These are phyloP conservation scores for Dipodascus geniculatus DNA, from an alignment of 805 yeast genomes.

Conservation along the genomic window DNA sequence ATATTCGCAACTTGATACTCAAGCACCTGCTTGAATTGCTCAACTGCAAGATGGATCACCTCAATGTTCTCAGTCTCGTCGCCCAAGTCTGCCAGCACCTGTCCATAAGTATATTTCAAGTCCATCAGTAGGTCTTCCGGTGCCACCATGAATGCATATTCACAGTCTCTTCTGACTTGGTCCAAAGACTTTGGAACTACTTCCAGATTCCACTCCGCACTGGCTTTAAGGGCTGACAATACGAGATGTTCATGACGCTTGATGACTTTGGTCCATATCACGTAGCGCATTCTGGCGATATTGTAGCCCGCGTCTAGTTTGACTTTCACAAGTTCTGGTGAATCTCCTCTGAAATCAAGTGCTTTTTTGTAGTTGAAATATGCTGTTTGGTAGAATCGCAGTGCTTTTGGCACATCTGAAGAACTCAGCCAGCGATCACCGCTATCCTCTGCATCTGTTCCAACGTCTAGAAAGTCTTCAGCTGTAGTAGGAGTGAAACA, in stretches of 20 bases:
- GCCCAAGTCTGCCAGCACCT: constrained; percentile 15
- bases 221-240: background rate
- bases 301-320: constrained; percentile 44
- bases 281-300: constrained; percentile 44
- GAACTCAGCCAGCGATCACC: constrained; percentile 66
- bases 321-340: constrained; percentile 3
- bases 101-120: constrained; percentile 16
- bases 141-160: background rate
- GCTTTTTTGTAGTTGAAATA: constrained; percentile 33
- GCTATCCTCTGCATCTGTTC: constrained; percentile 53
- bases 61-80: constrained; percentile 11
- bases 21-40: constrained; percentile 11
- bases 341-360: constrained; percentile 13
- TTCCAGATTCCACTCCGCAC: background rate
- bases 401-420: constrained; percentile 44
- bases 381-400: constrained; percentile 55
- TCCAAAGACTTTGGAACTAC: background rate
- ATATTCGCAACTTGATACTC: constrained; percentile 9
- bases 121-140: constrained; percentile 4
- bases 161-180: background rate
- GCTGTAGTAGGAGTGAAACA: constrained; percentile 24
- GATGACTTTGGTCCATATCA: constrained; percentile 41
- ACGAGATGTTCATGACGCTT: constrained; percentile 17
- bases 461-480: constrained; percentile 45
- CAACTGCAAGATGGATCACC: constrained; percentile 8